Base-by-base conservation (phyloP, 306 rosid species). In the Hippophae tibetana region DNA sequence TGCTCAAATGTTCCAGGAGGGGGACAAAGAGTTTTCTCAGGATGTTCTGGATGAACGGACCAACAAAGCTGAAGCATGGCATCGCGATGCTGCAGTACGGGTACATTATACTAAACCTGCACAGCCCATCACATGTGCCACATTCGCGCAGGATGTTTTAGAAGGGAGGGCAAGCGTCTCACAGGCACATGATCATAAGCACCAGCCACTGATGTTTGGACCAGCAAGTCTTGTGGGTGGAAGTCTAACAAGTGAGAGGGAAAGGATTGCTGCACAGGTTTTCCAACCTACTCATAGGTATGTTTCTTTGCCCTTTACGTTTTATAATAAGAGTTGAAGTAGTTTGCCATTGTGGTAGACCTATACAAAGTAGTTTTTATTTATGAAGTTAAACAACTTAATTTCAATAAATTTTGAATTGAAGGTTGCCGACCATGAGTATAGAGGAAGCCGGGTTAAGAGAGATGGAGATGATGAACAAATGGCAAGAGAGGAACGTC, bases 401-500 rank as follows among this genome's bases (percentile, higher is more conserved):
- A 80, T 65, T 58, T 59, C 60, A 57, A 55, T 66, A 8, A 73
- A 73, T 60, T 64, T 47, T 78, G 69, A 11, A 31, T 2, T 31
- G 5, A 56, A 89, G 99, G 90, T 8, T 93, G 78, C 99, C 97
- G 54, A 93, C 99, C 72, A 93, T 86, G 99, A 93, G 99, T 81
- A 93, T 93, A 46, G 99, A 93, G 81, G 97, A 93, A 74, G 99
- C 99, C 23, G 99, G 99, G 67, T 66, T 93, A 68, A 86, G 13
- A 60, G 99, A 93, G 80, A 93, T 93, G 99, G 89, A 86, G 62
- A 86, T 93, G 13, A 93, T 86, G 99, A 93, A 88, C 56, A 76
- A 81, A 49, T 93, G 97, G 97, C 99, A 93, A 81, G 97, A 93
- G 86, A 76, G 61, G 72, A 84, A 78, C 72, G 80, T 55, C 42